Conservation (phyloP, 2,329 filamentous ascomycete genomes). For the Verticillium zaregamsianum region DNA sequence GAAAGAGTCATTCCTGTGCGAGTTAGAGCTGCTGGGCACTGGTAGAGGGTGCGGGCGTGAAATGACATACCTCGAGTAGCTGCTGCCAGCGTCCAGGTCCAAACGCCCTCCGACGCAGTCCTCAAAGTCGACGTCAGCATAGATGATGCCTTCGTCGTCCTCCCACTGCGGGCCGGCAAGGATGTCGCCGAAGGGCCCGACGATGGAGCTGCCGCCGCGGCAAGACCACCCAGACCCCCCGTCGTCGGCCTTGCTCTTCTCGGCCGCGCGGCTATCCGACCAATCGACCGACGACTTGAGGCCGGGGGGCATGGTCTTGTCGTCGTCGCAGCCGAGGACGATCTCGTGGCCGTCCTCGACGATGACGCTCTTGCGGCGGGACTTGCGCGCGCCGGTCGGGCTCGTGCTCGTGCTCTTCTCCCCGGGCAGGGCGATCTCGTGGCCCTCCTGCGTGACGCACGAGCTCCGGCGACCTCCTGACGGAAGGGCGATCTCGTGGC, state of each 20-base stretch:
- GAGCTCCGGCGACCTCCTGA: slow-evolving; percentile 3
- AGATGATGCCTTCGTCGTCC: slow-evolving; percentile 62
- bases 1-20: slow-evolving; percentile 54
- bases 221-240: slow-evolving; percentile 48
- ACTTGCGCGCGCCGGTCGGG: background rate
- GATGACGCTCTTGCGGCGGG: slow-evolving; percentile 33
- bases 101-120: slow-evolving; percentile 79
- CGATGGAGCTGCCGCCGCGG: slow-evolving; percentile 77
- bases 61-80: slow-evolving; percentile 67
- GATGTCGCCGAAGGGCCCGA: slow-evolving; percentile 75
- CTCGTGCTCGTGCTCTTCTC: slow-evolving; percentile 6
- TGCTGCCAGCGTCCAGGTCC: slow-evolving; percentile 80
- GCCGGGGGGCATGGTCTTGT: slow-evolving; percentile 5
- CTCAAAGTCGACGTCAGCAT: slow-evolving; percentile 77
- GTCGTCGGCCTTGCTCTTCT: background rate
- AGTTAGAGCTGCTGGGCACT: slow-evolving; percentile 1
- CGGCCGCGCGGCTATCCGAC: background rate
- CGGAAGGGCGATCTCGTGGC: slow-evolving; percentile 42
- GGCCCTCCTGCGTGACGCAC: slow-evolving; percentile 3
- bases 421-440: slow-evolving; percentile 7
- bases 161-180: slow-evolving; percentile 83
- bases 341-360: slow-evolving; percentile 55
- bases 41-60: background rate
- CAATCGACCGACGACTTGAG: slow-evolving; percentile 2
- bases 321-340: slow-evolving; percentile 32